Evolutionary conservation across 2,329 filamentous ascomycete species (phyloP).

Genomic region (Madurella mycetomatis): DNA sequence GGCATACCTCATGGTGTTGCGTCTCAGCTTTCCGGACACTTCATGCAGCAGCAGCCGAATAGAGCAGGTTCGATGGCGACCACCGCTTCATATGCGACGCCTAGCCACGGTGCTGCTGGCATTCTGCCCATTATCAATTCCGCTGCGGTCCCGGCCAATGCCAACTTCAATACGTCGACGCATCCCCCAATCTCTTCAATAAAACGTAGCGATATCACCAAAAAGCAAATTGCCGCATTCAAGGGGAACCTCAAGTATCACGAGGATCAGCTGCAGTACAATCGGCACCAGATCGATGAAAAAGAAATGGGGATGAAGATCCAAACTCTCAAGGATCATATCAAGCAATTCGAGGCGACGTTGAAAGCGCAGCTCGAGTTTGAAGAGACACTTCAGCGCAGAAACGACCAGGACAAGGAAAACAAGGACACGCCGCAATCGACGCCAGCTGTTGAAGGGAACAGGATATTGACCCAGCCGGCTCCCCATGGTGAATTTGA

Average conservation of each 20-base stretch:
- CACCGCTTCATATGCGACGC: conserved; percentile 12
- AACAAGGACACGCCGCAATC: conserved; percentile 24
- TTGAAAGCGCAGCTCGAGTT: conserved; percentile 42
- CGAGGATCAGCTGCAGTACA: conserved; percentile 57
- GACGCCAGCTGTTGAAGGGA: background rate
- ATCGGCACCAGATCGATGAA: conserved; percentile 59
- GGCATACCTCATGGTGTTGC: conserved; percentile 20
- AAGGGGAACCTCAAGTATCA: conserved; percentile 50
- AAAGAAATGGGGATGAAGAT: conserved; percentile 47
- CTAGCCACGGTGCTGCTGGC: conserved; percentile 14
- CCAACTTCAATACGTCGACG: conserved; percentile 27
- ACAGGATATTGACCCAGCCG: background rate
- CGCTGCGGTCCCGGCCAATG: conserved; percentile 16
- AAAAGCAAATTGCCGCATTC: conserved; percentile 51
- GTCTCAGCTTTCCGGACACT: conserved; percentile 14
- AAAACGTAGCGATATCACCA: conserved; percentile 56
- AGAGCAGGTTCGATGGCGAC: conserved; percentile 1
- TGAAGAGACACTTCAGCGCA: conserved; percentile 43
- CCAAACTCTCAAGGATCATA: conserved; percentile 34
- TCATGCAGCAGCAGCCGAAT: conserved; percentile 14
- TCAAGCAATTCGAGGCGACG: conserved; percentile 43
- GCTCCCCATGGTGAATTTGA: conserved; percentile 1
- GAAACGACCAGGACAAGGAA: conserved; percentile 28
- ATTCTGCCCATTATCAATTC: conserved; percentile 15
- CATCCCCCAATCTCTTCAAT: conserved; percentile 54